Percentiles rank a stretch among this genome's conserved stretches.
phyloP scores from a whole-genome alignment of 345 rosid genomes.

The Raphanus raphanistrum region DNA sequence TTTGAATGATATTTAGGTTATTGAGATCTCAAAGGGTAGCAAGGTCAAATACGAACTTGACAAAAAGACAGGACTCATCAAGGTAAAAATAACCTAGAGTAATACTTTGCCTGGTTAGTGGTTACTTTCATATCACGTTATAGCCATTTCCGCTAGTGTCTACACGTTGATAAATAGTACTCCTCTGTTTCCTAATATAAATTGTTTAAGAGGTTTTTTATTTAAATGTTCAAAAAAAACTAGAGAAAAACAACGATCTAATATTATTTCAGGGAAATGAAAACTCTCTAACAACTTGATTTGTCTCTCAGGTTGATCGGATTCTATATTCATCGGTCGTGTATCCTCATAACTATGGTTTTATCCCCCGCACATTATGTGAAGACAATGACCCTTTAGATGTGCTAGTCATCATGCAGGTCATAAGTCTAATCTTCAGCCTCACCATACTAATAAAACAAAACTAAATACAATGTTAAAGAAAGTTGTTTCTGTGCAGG shows the following conservation, averaged over 20 bases:
- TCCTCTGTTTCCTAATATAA: background rate
- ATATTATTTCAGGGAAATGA: background rate
- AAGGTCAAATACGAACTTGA: slow-evolving; percentile 99
- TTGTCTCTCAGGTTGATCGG: slow-evolving; percentile 71
- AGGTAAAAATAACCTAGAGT: slow-evolving; percentile 47
- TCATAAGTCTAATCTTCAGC: slow-evolving; percentile 22
- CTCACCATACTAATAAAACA: background rate
- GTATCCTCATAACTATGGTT: slow-evolving; percentile 98
- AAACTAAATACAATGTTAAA: background rate
- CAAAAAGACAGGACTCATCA: slow-evolving; percentile 92
- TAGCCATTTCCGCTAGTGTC: background rate
- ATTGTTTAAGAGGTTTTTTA: background rate
- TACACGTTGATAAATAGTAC: background rate
- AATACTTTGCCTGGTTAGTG: background rate
- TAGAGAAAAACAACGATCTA: background rate
- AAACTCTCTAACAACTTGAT: slow-evolving; percentile 1
- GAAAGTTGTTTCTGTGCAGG: slow-evolving; percentile 39
- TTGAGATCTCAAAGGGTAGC: slow-evolving; percentile 97
- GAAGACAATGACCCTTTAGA: slow-evolving; percentile 99
- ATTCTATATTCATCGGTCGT: slow-evolving; percentile 95
- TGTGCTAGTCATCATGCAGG: slow-evolving; percentile 98
- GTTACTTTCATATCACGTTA: background rate
- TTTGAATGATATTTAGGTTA: slow-evolving; percentile 52
- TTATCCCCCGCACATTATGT: slow-evolving; percentile 92
- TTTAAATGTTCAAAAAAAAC: background rate